Evolutionary conservation across 2,329 filamentous ascomycete genomes (phyloP).

Genomic region (Gaeumannomyces sp.): DNA sequence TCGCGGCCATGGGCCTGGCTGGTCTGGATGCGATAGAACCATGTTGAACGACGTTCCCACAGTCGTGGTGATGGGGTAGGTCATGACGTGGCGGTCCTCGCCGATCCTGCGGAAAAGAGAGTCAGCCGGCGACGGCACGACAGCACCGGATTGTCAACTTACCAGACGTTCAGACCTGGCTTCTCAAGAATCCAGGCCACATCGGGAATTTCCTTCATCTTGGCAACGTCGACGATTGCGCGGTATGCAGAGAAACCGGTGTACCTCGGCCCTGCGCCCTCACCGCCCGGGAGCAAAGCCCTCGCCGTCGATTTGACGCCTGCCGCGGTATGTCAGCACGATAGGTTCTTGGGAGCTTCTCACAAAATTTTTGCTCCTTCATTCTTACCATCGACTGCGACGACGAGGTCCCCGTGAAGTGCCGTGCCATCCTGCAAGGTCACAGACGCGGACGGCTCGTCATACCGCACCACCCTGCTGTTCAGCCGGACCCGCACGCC

Average conservation of each 20-base stretch:
- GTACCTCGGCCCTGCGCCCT: slow-evolving; percentile 13
- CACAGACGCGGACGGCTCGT: slow-evolving; percentile 17
- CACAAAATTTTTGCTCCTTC: too few species aligned
- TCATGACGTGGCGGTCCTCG: slow-evolving; percentile 37
- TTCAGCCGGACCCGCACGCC: slow-evolving; percentile 20
- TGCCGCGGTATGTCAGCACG: slow-evolving; percentile 2
- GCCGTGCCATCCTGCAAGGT: slow-evolving; percentile 18
- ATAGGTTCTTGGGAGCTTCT: too few species aligned
- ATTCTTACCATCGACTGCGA: slow-evolving; percentile 29
- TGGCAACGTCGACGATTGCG: slow-evolving; percentile 30
- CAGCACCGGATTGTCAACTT: neutral
- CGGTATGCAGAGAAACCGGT: slow-evolving; percentile 37
- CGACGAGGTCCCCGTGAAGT: slow-evolving; percentile 24
- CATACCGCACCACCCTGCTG: slow-evolving; percentile 19
- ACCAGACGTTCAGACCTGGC: slow-evolving; percentile 34
- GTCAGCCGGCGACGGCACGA: neutral
- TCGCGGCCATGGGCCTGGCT: slow-evolving; percentile 20
- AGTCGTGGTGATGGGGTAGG: slow-evolving; percentile 34
- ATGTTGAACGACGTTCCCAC: slow-evolving; percentile 37
- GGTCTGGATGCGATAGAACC: slow-evolving; percentile 37
- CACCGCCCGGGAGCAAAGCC: slow-evolving; percentile 14
- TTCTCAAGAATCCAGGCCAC: slow-evolving; percentile 32
- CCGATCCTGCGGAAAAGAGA: slow-evolving; percentile 28
- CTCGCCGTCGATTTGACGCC: slow-evolving; percentile 26
- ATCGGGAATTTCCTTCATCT: slow-evolving; percentile 29